phyloP scores from a whole-genome alignment of 148 eudicot genomes.

The Simmondsia chinensis region DNA sequence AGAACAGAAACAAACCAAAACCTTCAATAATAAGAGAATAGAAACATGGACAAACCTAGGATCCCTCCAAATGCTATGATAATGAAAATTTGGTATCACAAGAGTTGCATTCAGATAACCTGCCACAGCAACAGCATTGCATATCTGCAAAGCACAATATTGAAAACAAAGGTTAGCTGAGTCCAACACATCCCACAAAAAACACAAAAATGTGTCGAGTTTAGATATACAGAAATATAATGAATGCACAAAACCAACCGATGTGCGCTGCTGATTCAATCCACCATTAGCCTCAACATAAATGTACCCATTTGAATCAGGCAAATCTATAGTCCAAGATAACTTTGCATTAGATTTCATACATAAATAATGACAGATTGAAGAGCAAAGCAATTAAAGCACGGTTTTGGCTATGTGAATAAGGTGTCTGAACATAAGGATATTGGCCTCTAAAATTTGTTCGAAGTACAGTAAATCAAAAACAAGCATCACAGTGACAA shows the following conservation, averaged over 20 bases:
- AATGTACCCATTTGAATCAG: slow-evolving; percentile 84
- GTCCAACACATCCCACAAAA: neutral
- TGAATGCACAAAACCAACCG: slow-evolving; percentile 33
- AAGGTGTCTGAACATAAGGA: too few species aligned
- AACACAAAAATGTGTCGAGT: neutral
- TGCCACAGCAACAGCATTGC: slow-evolving; percentile 99
- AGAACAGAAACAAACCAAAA: too few species aligned
- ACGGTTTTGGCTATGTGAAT: too few species aligned
- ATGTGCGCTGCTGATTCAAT: slow-evolving; percentile 93
- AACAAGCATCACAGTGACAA: too few species aligned
- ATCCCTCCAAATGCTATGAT: slow-evolving; percentile 99
- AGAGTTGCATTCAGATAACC: slow-evolving; percentile 99
- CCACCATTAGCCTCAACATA: slow-evolving; percentile 99
- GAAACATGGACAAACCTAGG: slow-evolving; percentile 51
- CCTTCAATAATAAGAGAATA: slow-evolving; percentile 1
- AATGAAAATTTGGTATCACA: slow-evolving; percentile 88
- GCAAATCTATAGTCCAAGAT: slow-evolving; percentile 29
- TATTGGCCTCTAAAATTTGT: too few species aligned
- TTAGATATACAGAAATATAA: slow-evolving; percentile 1
- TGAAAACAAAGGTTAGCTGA: slow-evolving; percentile 8
- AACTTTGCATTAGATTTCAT: slow-evolving; percentile 7
- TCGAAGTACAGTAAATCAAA: too few species aligned
- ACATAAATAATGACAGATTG: neutral
- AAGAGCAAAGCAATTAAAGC: neutral
- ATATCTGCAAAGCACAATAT: slow-evolving; percentile 46